These are phyloP conservation scores for Elsinoe ampelina DNA, from an alignment of 2,329 filamentous ascomycete genomes.

Conservation along the genomic window DNA sequence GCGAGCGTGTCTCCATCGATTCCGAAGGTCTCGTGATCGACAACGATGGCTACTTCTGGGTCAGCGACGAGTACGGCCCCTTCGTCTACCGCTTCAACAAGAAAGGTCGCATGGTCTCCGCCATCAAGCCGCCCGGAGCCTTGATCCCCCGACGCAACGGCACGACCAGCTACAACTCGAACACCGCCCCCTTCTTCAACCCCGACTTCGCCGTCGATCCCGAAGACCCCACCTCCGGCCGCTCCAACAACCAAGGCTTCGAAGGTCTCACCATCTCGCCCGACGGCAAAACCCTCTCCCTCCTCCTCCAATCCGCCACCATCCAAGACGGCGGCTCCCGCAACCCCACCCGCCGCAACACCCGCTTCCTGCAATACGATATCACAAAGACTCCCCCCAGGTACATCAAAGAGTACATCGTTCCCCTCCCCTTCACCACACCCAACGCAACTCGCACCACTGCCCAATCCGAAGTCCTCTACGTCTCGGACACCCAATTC, in stretches of 20 bases:
- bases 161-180: constrained; percentile 51
- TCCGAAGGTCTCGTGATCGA: constrained; percentile 57
- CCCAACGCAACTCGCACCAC: constrained; percentile 47
- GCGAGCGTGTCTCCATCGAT: constrained; percentile 52
- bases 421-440: constrained; percentile 52
- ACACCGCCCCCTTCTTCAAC: constrained; percentile 54
- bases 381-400: constrained; percentile 35
- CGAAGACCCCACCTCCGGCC: constrained; percentile 50
- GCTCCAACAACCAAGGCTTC: constrained; percentile 66
- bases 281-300: constrained; percentile 55
- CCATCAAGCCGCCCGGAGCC: constrained; percentile 56
- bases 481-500: constrained; percentile 54
- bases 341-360: constrained; percentile 46
- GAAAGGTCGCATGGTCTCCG: constrained; percentile 50
- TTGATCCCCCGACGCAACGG: constrained; percentile 56
- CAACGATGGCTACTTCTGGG: constrained; percentile 54
- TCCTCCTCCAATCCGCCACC: constrained; percentile 56
- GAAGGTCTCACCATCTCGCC: constrained; percentile 57
- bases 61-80: constrained; percentile 62
- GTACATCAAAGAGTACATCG: constrained; percentile 55
- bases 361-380: constrained; percentile 57
- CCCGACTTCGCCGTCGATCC: constrained; percentile 42
- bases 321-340: constrained; percentile 52
- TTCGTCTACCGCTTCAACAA: constrained; percentile 58
- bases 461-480: constrained; percentile 60